A percentile compares a stretch with the other conserved stretches of the same genome.
These are phyloP conservation scores for Suillus brevipes DNA, from an alignment of 768 basidiomycete genomes.

Conservation along the genomic window DNA sequence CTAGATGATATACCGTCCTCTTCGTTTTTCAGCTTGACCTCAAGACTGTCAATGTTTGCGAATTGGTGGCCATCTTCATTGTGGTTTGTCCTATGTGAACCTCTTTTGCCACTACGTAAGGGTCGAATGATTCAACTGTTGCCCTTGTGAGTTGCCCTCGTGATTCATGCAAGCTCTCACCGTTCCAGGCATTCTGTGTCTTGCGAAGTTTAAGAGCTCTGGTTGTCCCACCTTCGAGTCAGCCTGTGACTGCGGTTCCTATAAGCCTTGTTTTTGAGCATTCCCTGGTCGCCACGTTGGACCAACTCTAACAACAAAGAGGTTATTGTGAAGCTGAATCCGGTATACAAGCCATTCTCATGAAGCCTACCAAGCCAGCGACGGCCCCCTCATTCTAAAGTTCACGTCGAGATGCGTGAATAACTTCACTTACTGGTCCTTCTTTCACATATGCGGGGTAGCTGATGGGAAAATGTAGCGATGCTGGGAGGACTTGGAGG, in stretches of 20 bases:
- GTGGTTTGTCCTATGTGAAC: background rate
- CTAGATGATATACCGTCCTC: background rate
- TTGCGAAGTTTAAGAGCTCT: background rate
- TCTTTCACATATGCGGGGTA: constrained; percentile 4
- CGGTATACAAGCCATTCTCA: background rate
- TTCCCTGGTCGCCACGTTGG: background rate
- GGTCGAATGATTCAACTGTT: background rate
- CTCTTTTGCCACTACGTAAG: background rate
- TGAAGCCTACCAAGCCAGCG: background rate
- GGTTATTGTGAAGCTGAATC: background rate
- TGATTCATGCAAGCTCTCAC: background rate
- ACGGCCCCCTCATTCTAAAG: background rate
- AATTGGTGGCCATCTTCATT: background rate
- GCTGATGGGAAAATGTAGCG: background rate
- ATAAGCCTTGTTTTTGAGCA: background rate
- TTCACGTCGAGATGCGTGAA: background rate
- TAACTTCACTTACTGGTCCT: background rate
- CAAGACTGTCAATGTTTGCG: background rate
- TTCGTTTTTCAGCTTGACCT: background rate
- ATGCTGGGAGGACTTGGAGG: background rate
- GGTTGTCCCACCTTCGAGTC: background rate
- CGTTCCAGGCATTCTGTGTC: background rate
- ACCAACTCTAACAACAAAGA: background rate
- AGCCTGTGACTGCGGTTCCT: background rate
- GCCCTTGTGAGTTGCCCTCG: background rate